A percentile compares a stretch with the other conserved stretches of the same genome.
Conservation (phyloP, 768 basidiomycete species). For the Leccinum boreale region DNA sequence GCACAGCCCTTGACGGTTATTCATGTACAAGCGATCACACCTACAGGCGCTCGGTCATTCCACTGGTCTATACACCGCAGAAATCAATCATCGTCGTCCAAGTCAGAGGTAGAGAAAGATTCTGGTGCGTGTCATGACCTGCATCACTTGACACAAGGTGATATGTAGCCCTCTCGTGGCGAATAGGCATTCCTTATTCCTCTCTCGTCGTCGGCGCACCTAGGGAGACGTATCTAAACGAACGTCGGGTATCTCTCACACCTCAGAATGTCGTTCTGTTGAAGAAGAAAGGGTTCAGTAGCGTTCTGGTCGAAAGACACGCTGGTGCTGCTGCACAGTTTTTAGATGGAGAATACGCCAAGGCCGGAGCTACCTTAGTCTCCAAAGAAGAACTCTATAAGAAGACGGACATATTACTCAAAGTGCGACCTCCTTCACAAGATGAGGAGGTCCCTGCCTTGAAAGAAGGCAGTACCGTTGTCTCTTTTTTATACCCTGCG, state of each 20-base stretch:
- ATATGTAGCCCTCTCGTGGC: not conserved
- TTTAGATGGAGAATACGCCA: slow-evolving; percentile 72
- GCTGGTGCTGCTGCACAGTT: slow-evolving; percentile 77
- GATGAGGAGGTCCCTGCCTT: slow-evolving; percentile 59
- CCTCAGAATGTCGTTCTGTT: slow-evolving; percentile 74
- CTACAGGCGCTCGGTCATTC: slow-evolving; percentile 30
- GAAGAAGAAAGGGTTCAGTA: slow-evolving; percentile 78
- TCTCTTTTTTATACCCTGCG: slow-evolving; percentile 80
- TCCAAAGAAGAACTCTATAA: slow-evolving; percentile 67
- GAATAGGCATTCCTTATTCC: slow-evolving; percentile 61
- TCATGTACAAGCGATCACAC: not conserved
- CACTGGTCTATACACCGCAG: slow-evolving; percentile 28
- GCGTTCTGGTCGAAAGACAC: slow-evolving; percentile 68
- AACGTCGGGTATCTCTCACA: slow-evolving; percentile 77
- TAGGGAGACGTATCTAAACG: slow-evolving; percentile 71
- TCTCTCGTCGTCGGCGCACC: slow-evolving; percentile 75
- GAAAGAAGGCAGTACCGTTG: slow-evolving; percentile 73
- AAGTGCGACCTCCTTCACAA: slow-evolving; percentile 74
- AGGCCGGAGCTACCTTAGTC: slow-evolving; percentile 78
- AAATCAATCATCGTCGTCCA: slow-evolving; percentile 11
- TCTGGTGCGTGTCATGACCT: slow-evolving; percentile 21
- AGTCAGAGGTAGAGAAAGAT: slow-evolving; percentile 19
- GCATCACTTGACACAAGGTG: not conserved
- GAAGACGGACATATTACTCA: slow-evolving; percentile 74
- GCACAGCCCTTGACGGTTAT: not conserved